Conservation (phyloP, 805 yeast species). For the Saturnispora serradocipensis region DNA sequence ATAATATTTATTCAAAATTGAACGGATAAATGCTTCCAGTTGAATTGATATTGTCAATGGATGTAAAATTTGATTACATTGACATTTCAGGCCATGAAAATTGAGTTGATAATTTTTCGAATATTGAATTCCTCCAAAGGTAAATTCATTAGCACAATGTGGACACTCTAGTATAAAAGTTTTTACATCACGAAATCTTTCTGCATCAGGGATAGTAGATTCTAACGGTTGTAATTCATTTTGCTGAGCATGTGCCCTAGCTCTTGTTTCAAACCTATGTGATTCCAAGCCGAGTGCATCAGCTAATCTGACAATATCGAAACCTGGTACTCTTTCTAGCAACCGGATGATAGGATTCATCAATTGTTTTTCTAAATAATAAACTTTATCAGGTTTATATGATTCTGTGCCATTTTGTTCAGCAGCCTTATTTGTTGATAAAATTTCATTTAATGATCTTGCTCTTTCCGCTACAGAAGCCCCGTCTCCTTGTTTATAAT, state of each 20-base stretch:
- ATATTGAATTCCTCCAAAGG: conserved; percentile 66
- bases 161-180: conserved; percentile 49
- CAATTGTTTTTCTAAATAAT: conserved; percentile 80
- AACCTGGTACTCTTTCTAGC: conserved; percentile 76
- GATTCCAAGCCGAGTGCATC: conserved; percentile 70
- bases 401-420: conserved; percentile 19
- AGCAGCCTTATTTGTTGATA: conserved; percentile 30
- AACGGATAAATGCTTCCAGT: conserved; percentile 62
- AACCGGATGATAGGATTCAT: conserved; percentile 86
- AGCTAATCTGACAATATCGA: conserved; percentile 73
- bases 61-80: conserved; percentile 46
- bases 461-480: conserved; percentile 69
- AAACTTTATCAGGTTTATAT: conserved; percentile 63
- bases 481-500: conserved; percentile 29
- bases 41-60: conserved; percentile 56
- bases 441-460: conserved; percentile 65
- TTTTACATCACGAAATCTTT: conserved; percentile 64
- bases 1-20: conserved; percentile 66
- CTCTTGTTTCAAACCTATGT: conserved; percentile 43
- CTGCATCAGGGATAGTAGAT: conserved; percentile 69
- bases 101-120: conserved; percentile 54
- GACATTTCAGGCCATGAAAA: conserved; percentile 64
- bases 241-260: conserved; percentile 30
- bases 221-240: conserved; percentile 61
- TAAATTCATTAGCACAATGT: conserved; percentile 47